Percentiles rank a stretch among this genome's conserved stretches.
Conservation (phyloP, 495 filamentous ascomycete species). For the Xylaria venustula region DNA sequence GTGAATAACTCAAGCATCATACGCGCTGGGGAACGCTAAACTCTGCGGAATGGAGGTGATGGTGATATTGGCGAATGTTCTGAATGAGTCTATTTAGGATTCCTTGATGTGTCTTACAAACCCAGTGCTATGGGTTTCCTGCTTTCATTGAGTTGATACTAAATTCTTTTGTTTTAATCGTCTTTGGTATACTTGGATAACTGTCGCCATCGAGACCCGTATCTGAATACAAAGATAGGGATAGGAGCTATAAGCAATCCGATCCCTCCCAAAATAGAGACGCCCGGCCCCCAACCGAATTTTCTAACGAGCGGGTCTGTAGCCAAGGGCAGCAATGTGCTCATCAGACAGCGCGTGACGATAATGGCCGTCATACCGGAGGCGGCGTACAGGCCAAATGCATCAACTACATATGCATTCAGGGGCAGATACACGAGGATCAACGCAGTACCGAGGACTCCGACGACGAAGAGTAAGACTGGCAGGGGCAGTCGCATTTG, state of each 20-base stretch:
- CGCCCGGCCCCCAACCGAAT: slow-evolving; percentile 51
- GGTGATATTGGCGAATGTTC: too few species aligned
- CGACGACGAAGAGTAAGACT: slow-evolving; percentile 40
- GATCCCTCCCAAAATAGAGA: slow-evolving; percentile 39
- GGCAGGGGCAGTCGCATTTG: slow-evolving; percentile 36
- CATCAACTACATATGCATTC: slow-evolving; percentile 57
- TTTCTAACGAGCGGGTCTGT: slow-evolving; percentile 40
- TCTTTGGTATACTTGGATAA: slow-evolving; percentile 44
- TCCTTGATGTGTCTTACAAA: too few species aligned
- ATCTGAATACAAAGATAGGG: slow-evolving; percentile 49
- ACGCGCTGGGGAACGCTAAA: too few species aligned
- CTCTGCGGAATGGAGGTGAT: too few species aligned
- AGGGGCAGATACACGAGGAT: slow-evolving; percentile 50
- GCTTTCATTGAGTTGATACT: too few species aligned
- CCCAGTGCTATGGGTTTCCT: too few species aligned
- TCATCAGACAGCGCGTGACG: slow-evolving; percentile 52
- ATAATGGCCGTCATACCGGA: slow-evolving; percentile 57
- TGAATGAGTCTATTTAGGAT: too few species aligned
- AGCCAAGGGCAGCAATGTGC: slow-evolving; percentile 53
- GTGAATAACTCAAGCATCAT: too few species aligned
- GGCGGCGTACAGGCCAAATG: slow-evolving; percentile 54
- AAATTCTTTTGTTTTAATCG: too few species aligned
- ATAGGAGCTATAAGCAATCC: slow-evolving; percentile 47
- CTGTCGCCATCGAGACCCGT: slow-evolving; percentile 50
- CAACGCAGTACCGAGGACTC: slow-evolving; percentile 34